These are phyloP conservation scores for Pleurotus ostreatus DNA, from an alignment of 768 basidiomycete species.

Conservation along the genomic window DNA sequence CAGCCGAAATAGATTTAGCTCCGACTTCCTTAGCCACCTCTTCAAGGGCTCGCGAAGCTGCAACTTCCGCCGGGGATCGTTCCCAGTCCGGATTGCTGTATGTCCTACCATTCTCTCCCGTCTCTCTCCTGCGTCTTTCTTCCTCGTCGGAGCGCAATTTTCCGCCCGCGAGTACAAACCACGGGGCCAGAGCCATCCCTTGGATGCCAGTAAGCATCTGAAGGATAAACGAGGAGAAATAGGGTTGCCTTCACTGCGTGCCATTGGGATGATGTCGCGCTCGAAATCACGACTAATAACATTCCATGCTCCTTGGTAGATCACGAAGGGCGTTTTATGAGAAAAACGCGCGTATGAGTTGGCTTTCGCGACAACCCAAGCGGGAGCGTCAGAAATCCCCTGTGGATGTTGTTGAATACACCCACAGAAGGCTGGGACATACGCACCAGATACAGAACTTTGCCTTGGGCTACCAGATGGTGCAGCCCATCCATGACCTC, in stretches of 20 bases:
- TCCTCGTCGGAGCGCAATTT: slow-evolving; percentile 25
- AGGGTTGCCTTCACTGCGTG: slow-evolving; percentile 32
- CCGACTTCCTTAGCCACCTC: slow-evolving; percentile 48
- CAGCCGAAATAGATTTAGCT: slow-evolving; percentile 40
- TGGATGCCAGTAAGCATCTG: background rate
- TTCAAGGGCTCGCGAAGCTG: slow-evolving; percentile 39
- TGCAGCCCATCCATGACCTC: slow-evolving; percentile 46
- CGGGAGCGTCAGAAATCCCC: slow-evolving; percentile 40
- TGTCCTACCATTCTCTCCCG: slow-evolving; percentile 33
- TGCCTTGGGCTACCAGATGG: slow-evolving; percentile 36
- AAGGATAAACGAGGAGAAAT: slow-evolving; percentile 18
- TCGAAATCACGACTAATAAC: slow-evolving; percentile 44
- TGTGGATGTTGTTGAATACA: slow-evolving; percentile 9
- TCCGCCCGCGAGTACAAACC: slow-evolving; percentile 26
- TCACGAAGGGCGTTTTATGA: slow-evolving; percentile 45
- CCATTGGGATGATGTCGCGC: slow-evolving; percentile 50
- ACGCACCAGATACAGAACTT: slow-evolving; percentile 37
- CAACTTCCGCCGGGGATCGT: slow-evolving; percentile 38
- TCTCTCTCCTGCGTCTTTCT: slow-evolving; percentile 20
- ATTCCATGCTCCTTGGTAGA: slow-evolving; percentile 50
- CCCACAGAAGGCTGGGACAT: background rate
- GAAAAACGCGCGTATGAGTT: slow-evolving; percentile 49
- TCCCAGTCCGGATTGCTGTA: slow-evolving; percentile 32
- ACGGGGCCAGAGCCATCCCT: slow-evolving; percentile 34
- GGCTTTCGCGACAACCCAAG: slow-evolving; percentile 44